Evolutionary conservation across 257 asterid genomes (phyloP), one percentile per base, ranked within the genome.

Genomic region (Fraxinus excelsior): DNA sequence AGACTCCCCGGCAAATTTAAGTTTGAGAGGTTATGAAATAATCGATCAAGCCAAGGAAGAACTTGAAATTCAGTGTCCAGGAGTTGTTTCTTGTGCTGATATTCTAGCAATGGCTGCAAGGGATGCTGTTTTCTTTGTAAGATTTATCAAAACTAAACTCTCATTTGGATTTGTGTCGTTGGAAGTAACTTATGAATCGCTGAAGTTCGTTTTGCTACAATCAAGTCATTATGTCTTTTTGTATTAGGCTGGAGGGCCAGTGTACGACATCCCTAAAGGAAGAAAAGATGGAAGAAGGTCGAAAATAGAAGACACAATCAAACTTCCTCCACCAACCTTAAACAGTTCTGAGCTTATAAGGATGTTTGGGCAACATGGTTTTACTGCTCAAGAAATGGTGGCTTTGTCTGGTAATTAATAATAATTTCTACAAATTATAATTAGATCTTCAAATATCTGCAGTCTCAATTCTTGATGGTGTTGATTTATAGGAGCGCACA

Each of bases 11-110:
- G 99, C 99, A 3, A 94, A 92, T 81, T 78, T 94, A 67, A 92
- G 99, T 84, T 75, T 94, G 72, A 72, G 93, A 76, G 99, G 99
- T 0, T 94, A 88, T 51, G 90, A 92, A 84, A 72, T 92, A 1
- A 91, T 94, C 14, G 99, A 94, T 66, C 91, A 85, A 9, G 95
- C 92, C 3, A 94, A 94, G 77, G 87, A 86, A 1, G 84, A 79
- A n/a, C 67, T 92, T 8, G 99, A 94, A 71, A 72, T 1, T 4
- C 89, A 75, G 82, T 94, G 99, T 74, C 99, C 99, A 1, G 96
- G 99, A 14, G 91, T 89, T 12, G 99, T 94, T 76, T 94, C 99
- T 0, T 94, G 99, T 76, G 97, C 99, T 80, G 99, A 94, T 85
- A 87, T 94, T 77, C 66, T 94, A n/a, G 97, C 99, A 1, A 88